These are phyloP conservation scores for Rubus idaeus DNA, from an alignment of 306 rosid species.

Conservation along the genomic window DNA sequence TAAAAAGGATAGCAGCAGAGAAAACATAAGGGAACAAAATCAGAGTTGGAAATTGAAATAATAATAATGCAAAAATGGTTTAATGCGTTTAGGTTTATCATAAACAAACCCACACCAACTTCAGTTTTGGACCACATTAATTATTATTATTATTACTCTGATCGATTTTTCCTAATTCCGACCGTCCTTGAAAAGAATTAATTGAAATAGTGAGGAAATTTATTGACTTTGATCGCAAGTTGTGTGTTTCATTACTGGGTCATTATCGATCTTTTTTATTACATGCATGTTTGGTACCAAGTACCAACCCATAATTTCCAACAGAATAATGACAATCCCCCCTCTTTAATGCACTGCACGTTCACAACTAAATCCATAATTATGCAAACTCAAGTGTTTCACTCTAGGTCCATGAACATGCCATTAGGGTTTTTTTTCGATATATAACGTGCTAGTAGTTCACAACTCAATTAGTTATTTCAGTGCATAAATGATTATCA, in stretches of 20 bases:
- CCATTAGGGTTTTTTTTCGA: no score
- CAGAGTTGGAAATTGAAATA: constrained; percentile 26
- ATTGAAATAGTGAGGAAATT: not conserved
- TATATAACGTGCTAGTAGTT: not conserved
- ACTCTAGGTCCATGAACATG: not conserved
- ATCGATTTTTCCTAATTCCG: constrained; percentile 9
- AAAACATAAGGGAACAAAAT: constrained; percentile 11
- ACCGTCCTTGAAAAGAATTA: not conserved
- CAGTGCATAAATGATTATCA: no score
- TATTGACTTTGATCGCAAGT: constrained; percentile 14
- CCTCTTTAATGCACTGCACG: constrained; percentile 10
- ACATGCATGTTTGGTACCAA: not conserved
- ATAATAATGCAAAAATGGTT: constrained; percentile 7
- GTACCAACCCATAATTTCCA: not conserved
- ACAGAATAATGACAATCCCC: not conserved
- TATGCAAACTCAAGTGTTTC: not conserved
- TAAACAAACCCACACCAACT: constrained; percentile 22
- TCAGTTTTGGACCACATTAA: constrained; percentile 15
- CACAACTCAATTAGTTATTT: not conserved
- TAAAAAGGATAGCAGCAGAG: not conserved
- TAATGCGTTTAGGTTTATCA: constrained; percentile 33
- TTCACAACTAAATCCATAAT: not conserved
- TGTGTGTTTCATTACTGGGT: not conserved
- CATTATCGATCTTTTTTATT: not conserved
- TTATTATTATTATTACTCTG: not conserved